phyloP scores from a whole-genome alignment of 257 asterid genomes.

The Solanum pennellii region DNA sequence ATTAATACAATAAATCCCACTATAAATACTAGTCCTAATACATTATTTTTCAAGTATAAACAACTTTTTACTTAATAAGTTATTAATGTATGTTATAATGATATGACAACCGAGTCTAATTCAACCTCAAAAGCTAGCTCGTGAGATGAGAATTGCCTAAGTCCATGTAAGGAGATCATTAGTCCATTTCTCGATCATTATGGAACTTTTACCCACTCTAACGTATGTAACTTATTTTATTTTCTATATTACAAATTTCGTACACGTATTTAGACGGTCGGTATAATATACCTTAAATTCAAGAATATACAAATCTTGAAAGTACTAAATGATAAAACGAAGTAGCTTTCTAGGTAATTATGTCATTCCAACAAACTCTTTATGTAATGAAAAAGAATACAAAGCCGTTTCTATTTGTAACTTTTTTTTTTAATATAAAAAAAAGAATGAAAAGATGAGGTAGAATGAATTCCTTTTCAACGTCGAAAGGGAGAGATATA shows the following conservation, averaged over 20 bases:
- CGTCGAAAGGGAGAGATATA: constrained; percentile 23
- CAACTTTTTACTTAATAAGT: not conserved
- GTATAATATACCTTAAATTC: not conserved
- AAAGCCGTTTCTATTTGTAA: constrained; percentile 15
- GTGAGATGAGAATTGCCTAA: too few relatives aligned
- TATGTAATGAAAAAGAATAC: not conserved
- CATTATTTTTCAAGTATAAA: not conserved
- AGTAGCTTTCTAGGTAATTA: not conserved
- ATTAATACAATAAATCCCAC: not conserved
- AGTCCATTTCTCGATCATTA: not conserved
- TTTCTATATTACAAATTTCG: too few relatives aligned
- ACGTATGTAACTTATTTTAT: not conserved
- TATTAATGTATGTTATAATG: not conserved
- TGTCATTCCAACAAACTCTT: constrained; percentile 12
- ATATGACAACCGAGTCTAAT: rapidly evolving
- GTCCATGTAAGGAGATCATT: not conserved
- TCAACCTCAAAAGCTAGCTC: not conserved
- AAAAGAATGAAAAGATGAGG: constrained; percentile 15
- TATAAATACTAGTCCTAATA: not conserved
- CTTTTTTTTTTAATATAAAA: not conserved
- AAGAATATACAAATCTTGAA: not conserved
- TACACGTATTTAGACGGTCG: not conserved
- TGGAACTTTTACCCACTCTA: not conserved
- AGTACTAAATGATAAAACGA: not conserved
- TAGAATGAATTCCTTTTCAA: constrained; percentile 18